phyloP scores from a whole-genome alignment of 306 rosid species.

The Lagenaria siceraria region DNA sequence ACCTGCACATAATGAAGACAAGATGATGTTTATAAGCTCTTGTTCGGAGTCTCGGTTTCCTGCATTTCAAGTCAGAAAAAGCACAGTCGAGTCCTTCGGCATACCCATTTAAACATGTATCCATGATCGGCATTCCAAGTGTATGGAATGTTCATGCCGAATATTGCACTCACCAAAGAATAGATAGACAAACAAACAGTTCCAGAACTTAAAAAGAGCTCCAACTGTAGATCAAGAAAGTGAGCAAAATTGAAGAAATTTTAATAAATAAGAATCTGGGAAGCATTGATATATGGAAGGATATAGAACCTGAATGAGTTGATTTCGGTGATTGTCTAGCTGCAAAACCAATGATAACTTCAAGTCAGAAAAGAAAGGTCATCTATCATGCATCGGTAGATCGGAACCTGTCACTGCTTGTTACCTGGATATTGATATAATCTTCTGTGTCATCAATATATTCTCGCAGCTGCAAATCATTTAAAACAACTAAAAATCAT shows the following conservation, averaged over 20 bases:
- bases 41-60: background rate
- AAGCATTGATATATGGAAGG: slow-evolving; percentile 7
- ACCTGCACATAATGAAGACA: slow-evolving; percentile 33
- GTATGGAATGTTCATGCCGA: slow-evolving; percentile 61
- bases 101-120: slow-evolving; percentile 78
- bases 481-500: background rate
- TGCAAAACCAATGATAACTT: slow-evolving; percentile 21
- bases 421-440: slow-evolving; percentile 79
- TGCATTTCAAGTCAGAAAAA: background rate
- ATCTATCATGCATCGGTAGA: background rate
- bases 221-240: slow-evolving; percentile 39
- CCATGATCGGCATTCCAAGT: slow-evolving; percentile 32
- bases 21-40: background rate
- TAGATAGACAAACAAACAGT: slow-evolving; percentile 37
- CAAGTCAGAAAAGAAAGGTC: background rate
- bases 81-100: background rate
- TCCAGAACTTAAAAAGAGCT: slow-evolving; percentile 56
- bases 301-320: slow-evolving; percentile 48
- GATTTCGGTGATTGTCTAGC: slow-evolving; percentile 69
- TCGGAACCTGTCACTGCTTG: background rate
- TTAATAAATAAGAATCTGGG: background rate
- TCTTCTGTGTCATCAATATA: slow-evolving; percentile 87
- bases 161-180: slow-evolving; percentile 48
- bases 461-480: slow-evolving; percentile 52
- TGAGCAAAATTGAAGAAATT: background rate